Conservation (phyloP, 2,329 filamentous ascomycete species). For the Ceratocystis cacaofunesta region DNA sequence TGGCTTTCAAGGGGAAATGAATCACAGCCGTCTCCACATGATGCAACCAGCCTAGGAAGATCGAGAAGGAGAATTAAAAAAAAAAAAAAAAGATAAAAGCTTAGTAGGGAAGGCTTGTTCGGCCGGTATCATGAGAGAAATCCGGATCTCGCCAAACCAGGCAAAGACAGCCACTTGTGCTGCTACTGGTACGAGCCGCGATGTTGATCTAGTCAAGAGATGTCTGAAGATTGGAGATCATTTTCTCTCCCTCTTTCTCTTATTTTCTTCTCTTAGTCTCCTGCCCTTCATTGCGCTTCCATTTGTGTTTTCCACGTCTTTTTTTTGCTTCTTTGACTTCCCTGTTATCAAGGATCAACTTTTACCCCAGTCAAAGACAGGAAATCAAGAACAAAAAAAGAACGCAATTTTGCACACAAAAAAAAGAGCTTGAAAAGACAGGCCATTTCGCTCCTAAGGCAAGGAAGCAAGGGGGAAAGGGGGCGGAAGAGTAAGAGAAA, state of each 20-base stretch:
- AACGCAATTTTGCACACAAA: background rate
- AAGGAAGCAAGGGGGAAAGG: background rate
- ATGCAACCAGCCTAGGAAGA: background rate
- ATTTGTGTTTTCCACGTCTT: background rate
- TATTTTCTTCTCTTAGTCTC: background rate
- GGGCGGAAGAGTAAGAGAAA: background rate
- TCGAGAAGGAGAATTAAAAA: background rate
- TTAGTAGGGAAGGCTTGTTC: too few species aligned
- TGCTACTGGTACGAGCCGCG: background rate
- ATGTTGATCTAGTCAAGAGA: background rate
- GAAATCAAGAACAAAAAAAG: background rate
- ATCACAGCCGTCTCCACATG: background rate
- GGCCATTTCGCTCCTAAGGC: background rate
- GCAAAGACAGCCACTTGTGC: background rate
- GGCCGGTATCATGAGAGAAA: background rate
- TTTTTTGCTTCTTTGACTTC: background rate
- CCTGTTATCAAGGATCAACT: background rate
- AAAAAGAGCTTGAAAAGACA: too few species aligned
- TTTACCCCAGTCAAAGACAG: background rate
- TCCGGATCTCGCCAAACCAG: background rate
- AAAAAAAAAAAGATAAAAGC: background rate
- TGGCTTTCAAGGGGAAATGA: background rate
- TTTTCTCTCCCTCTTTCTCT: background rate
- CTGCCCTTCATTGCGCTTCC: background rate
- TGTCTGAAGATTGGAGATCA: background rate